These are phyloP conservation scores for Geotrichum reessii DNA, from an alignment of 1,139 yeast genomes.

Conservation along the genomic window DNA sequence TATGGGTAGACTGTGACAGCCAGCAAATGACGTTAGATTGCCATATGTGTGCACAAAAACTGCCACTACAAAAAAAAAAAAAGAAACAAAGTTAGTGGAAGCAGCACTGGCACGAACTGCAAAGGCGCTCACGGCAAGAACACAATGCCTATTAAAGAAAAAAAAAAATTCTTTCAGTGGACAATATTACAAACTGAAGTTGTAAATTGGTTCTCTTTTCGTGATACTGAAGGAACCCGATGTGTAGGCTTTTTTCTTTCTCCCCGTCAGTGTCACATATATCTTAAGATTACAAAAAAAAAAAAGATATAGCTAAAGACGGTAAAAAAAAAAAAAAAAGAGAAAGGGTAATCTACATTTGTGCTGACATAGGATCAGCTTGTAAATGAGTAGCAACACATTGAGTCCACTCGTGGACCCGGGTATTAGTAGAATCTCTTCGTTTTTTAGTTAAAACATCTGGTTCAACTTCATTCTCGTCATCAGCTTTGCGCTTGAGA, in stretches of 20 bases:
- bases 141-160: neutral
- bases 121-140: neutral
- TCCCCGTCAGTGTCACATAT: neutral
- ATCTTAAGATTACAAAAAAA: neutral
- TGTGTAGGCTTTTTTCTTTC: neutral
- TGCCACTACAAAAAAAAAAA: neutral
- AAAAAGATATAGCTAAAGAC: no score
- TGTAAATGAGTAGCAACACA: constrained; percentile 9
- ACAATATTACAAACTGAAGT: neutral
- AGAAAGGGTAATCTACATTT: neutral
- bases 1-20: no score
- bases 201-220: neutral
- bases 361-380: constrained; percentile 5
- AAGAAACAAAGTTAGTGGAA: neutral
- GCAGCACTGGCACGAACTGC: neutral
- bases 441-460: neutral
- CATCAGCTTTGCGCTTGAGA: neutral
- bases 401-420: constrained; percentile 9
- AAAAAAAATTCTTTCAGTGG: neutral
- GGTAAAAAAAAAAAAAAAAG: neutral
- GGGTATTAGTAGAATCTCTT: neutral
- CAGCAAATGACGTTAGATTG: no score
- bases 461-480: neutral
- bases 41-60: no score
- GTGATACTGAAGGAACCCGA: neutral